These are phyloP conservation scores for Lichtheimia ornata DNA, from an alignment of 371 early-diverging fungal species.

Conservation along the genomic window DNA sequence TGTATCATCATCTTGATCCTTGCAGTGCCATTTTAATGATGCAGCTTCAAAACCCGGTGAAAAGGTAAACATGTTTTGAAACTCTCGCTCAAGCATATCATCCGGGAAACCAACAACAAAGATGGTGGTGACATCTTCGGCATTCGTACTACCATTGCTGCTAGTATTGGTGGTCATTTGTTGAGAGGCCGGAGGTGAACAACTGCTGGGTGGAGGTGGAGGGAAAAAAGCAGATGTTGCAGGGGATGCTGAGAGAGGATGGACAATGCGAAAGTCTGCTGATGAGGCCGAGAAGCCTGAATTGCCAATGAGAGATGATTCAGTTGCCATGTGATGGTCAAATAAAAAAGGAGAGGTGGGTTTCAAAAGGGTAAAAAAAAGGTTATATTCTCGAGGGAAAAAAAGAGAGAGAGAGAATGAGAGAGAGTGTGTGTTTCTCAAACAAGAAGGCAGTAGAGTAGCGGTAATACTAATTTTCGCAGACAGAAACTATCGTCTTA, in stretches of 20 bases:
- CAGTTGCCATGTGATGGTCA: conserved; percentile 20
- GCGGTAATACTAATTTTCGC: no score
- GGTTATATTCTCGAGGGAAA: neutral
- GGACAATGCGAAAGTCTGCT: conserved; percentile 21
- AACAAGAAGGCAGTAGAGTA: no score
- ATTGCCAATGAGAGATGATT: conserved; percentile 16
- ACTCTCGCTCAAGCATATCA: conserved; percentile 96
- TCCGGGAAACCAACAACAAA: conserved; percentile 98
- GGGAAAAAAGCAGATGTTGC: conserved; percentile 18
- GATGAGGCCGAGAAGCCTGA: conserved; percentile 12
- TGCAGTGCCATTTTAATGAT: conserved; percentile 81
- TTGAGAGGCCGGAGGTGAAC: conserved; percentile 11
- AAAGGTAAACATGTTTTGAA: conserved; percentile 97
- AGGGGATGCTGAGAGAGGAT: conserved; percentile 31
- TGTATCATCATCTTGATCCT: conserved; percentile 51
- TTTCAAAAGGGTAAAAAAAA: neutral
- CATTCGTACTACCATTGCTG: neutral
- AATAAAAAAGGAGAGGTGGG: conserved; percentile 15
- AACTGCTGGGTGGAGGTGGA: conserved; percentile 5
- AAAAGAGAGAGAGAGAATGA: neutral
- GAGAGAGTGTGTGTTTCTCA: neutral
- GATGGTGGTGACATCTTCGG: conserved; percentile 85
- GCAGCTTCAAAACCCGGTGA: conserved; percentile 95
- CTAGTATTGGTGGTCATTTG: conserved; percentile 6
- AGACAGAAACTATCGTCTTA: conserved; percentile 19